These are phyloP conservation scores for Rhizopus delemar DNA, from an alignment of 371 early-diverging fungal genomes.

Conservation along the genomic window DNA sequence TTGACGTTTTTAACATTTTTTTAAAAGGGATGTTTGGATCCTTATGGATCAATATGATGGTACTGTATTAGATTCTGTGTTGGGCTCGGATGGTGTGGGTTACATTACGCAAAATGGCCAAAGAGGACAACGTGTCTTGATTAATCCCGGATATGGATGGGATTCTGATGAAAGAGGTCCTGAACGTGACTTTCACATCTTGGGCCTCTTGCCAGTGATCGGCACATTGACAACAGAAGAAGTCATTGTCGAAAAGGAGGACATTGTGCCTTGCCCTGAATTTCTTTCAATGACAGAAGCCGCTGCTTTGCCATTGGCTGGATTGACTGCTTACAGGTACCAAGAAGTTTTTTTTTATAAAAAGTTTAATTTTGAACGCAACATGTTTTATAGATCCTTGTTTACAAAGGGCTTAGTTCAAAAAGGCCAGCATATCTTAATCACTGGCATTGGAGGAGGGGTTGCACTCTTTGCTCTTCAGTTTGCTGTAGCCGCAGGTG, in stretches of 20 bases:
- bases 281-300: constrained; percentile 63
- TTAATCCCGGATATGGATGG: constrained; percentile 62
- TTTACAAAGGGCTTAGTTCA: constrained; percentile 60
- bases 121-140: constrained; percentile 44
- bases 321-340: constrained; percentile 64
- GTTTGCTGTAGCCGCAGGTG: constrained; percentile 70
- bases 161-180: constrained; percentile 54
- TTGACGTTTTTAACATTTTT: background rate
- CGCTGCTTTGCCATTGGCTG: constrained; percentile 70
- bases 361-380: too few species aligned
- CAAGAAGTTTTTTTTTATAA: too few species aligned
- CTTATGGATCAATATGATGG: constrained; percentile 52
- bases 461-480: constrained; percentile 71
- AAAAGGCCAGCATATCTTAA: constrained; percentile 60
- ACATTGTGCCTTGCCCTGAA: constrained; percentile 56
- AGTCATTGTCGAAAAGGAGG: constrained; percentile 41
- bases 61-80: constrained; percentile 48
- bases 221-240: constrained; percentile 64
- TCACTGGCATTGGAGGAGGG: constrained; percentile 77
- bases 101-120: constrained; percentile 26
- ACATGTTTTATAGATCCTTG: constrained; percentile 38
- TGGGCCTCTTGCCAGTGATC: constrained; percentile 56
- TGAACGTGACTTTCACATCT: constrained; percentile 59
- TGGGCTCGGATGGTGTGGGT: constrained; percentile 66
- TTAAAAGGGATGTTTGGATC: constrained; percentile 57